phyloP scores from a whole-genome alignment of 164 flowering plant genomes.

The Euptelea pleiosperma region DNA sequence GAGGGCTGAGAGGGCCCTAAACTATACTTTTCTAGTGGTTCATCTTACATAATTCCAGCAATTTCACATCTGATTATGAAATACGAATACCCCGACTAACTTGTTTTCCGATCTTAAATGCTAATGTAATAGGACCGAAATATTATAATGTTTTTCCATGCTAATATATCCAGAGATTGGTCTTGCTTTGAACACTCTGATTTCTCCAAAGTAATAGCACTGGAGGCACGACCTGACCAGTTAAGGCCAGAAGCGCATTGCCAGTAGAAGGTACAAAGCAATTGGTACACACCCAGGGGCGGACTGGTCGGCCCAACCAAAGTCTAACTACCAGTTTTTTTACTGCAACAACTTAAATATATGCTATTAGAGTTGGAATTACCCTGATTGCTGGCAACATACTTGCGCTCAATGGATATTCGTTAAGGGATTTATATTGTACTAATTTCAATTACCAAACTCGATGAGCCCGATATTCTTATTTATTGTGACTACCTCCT shows the following conservation, averaged over 20 bases:
- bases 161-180: slow-evolving; percentile 28
- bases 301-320: too few species aligned
- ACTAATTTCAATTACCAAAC: slow-evolving; percentile 8
- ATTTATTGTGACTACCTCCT: slow-evolving; percentile 9
- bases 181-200: slow-evolving; percentile 32
- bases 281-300: too few species aligned
- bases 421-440: slow-evolving; percentile 3
- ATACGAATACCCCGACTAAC: slow-evolving; percentile 13
- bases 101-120: slow-evolving; percentile 12
- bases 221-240: slow-evolving; percentile 24
- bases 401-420: background rate
- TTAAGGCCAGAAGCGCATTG: slow-evolving; percentile 12
- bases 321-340: slow-evolving; percentile 10
- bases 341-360: background rate
- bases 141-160: too few species aligned
- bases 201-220: slow-evolving; percentile 29
- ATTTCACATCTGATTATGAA: too few species aligned
- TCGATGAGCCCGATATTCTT: slow-evolving; percentile 3
- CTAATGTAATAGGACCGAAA: slow-evolving; percentile 17
- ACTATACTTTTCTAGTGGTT: too few species aligned
- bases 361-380: too few species aligned
- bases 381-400: background rate
- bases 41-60: too few species aligned
- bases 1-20: too few species aligned
- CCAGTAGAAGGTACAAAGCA: too few species aligned